These are phyloP conservation scores for Nemania sp. DNA, from an alignment of 2,329 filamentous ascomycete genomes.

Conservation along the genomic window DNA sequence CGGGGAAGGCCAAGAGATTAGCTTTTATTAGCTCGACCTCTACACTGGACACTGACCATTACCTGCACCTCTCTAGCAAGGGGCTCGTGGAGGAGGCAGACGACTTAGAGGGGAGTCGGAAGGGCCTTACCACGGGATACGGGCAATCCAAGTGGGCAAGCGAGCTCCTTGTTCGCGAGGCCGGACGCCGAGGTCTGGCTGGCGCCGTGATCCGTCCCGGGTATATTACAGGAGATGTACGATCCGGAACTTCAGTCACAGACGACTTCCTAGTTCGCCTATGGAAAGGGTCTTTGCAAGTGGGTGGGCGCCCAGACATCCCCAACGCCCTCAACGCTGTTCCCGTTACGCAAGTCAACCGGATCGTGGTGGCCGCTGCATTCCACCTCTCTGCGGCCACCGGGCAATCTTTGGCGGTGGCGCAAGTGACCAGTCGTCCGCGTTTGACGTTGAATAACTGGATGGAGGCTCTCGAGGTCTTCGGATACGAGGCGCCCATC, in stretches of 20 bases:
- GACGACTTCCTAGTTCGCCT: conserved; percentile 92
- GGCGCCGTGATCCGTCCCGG: conserved; percentile 82
- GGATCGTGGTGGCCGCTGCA: conserved; percentile 78
- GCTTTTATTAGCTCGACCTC: conserved; percentile 83
- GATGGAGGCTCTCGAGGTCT: too few species aligned
- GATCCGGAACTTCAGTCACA: conserved; percentile 73
- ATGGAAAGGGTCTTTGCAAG: conserved; percentile 84
- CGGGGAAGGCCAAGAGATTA: conserved; percentile 77
- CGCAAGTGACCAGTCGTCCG: too few species aligned
- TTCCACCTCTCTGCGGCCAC: too few species aligned
- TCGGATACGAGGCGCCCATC: too few species aligned
- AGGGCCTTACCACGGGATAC: conserved; percentile 82
- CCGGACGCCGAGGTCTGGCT: conserved; percentile 74
- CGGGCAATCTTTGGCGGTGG: too few species aligned
- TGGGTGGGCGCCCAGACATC: conserved; percentile 74
- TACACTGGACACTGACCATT: conserved; percentile 81
- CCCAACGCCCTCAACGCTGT: conserved; percentile 88
- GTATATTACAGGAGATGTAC: conserved; percentile 77
- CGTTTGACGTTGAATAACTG: too few species aligned
- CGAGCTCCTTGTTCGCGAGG: conserved; percentile 73
- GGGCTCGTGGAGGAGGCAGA: conserved; percentile 74
- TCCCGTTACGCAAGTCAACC: conserved; percentile 81
- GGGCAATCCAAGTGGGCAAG: conserved; percentile 82
- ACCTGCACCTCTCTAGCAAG: conserved; percentile 71
- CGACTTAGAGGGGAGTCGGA: conserved; percentile 75